Evolutionary conservation across 2,329 filamentous ascomycete species (phyloP).

Genomic region (Juglanconis sp.): DNA sequence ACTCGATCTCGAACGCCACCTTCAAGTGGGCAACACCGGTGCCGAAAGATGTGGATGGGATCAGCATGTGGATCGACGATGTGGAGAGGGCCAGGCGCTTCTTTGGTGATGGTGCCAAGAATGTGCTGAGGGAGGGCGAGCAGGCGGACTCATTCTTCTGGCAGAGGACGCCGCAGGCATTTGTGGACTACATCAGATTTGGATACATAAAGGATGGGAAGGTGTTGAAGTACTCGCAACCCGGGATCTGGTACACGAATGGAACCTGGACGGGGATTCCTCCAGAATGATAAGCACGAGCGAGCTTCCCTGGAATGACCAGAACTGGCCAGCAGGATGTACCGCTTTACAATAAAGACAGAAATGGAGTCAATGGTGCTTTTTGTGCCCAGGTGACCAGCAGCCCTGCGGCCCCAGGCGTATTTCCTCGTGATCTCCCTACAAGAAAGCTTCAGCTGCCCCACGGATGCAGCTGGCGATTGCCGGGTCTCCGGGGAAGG

Average conservation of each 20-base stretch:
- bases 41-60: constrained; percentile 61
- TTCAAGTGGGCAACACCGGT: constrained; percentile 52
- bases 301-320: too few relatives aligned
- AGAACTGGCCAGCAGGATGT: too few relatives aligned
- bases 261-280: constrained; percentile 18
- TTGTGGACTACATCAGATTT: constrained; percentile 20
- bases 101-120: constrained; percentile 34
- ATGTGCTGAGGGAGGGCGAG: constrained; percentile 1
- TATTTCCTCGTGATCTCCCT: too few relatives aligned
- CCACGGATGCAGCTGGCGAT: too few relatives aligned
- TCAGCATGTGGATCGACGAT: constrained; percentile 80
- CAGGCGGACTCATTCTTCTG: constrained; percentile 12
- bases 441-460: too few relatives aligned
- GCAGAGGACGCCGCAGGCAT: constrained; percentile 20
- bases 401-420: too few relatives aligned
- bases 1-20: constrained; percentile 92
- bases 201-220: constrained; percentile 16
- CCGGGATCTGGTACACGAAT: constrained; percentile 17
- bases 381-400: too few relatives aligned
- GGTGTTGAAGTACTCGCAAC: constrained; percentile 14
- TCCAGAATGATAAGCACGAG: neutral
- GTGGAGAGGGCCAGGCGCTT: constrained; percentile 76
- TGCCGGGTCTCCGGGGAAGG: too few relatives aligned
- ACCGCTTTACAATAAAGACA: too few relatives aligned
- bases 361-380: too few relatives aligned